Evolutionary conservation across 2,329 filamentous ascomycete species (phyloP), one percentile per base, ranked within the genome.

Genomic region (Epichloe baconii): DNA sequence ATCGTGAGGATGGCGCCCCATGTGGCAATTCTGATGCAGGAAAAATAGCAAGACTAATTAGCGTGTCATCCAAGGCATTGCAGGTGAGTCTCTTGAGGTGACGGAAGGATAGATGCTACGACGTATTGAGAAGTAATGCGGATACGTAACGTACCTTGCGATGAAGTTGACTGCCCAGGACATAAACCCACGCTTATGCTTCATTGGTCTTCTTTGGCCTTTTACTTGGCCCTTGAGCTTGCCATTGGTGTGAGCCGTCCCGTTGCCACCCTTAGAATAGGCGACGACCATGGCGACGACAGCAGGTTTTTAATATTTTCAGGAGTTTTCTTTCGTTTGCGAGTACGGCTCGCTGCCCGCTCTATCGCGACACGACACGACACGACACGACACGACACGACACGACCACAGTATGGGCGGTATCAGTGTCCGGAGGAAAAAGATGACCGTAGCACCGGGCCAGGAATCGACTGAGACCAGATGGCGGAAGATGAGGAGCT

Each of bases 1-100:
- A 93, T 71, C 23, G 86, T 93, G 54, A 89, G 67, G 56, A 97
- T 82, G 37, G 83, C 77, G 65, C 93, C 95, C 91, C 91, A 98
- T 19, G 88, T 85, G 52, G 83, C 67, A 44, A 96, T 67, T 61
- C 91, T 91, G 6, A 36, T 19, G 19, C 5, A 26, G 19, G 5
- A 37, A 41, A 31, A 15, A 23, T 5, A 26, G 40, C 35, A 15
- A 41, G 37, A 31, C 4, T 31, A 8, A 8, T 31, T 31, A 31
- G 31, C 31, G 31, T 11, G 31, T 31, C 31, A 31, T 31, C 31
- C 31, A 31, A 31, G 10, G 31, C 10, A 11, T 31, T 31, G 10
- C 31, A 31, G 31, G 8, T 4, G 3, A 31, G 31, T 4, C 31
- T 11, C 10, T 31, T 11, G 31, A 31, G 31, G 31, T 10, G 31